Conservation (phyloP, 805 yeast genomes). For the Alloascoidea hylecoeti region DNA sequence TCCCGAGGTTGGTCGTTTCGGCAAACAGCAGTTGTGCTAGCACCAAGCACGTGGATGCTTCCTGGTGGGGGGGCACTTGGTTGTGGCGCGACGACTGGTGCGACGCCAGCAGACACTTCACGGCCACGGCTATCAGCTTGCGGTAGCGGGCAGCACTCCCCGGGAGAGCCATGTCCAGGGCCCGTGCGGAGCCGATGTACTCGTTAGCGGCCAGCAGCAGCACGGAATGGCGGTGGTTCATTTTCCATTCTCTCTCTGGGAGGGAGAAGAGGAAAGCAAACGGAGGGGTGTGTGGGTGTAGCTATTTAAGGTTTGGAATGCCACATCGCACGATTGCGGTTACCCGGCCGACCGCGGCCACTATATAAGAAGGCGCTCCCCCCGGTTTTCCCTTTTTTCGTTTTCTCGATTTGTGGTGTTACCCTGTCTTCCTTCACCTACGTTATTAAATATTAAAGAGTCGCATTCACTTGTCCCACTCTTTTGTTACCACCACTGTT, state of each 20-base stretch:
- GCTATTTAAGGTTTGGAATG: not conserved
- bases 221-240: slow-evolving; percentile 1
- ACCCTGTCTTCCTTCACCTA: not conserved
- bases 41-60: not conserved
- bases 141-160: not conserved
- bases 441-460: no score
- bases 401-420: not conserved
- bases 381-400: slow-evolving; percentile 1
- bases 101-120: not conserved
- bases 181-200: slow-evolving; percentile 1
- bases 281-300: slow-evolving; percentile 1
- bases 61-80: slow-evolving; percentile 1
- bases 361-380: not conserved
- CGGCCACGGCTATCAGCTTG: not conserved
- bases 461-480: not conserved
- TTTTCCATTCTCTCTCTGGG: not conserved
- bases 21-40: slow-evolving; percentile 1
- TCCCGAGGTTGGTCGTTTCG: not conserved
- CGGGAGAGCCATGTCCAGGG: not conserved
- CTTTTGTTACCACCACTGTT: not conserved
- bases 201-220: slow-evolving; percentile 1
- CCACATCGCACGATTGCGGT: not conserved
- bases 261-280: not conserved
- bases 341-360: not conserved
- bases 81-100: not conserved